phyloP scores from a whole-genome alignment of 208 protist species.

The Trypanosoma platydactyli region DNA sequence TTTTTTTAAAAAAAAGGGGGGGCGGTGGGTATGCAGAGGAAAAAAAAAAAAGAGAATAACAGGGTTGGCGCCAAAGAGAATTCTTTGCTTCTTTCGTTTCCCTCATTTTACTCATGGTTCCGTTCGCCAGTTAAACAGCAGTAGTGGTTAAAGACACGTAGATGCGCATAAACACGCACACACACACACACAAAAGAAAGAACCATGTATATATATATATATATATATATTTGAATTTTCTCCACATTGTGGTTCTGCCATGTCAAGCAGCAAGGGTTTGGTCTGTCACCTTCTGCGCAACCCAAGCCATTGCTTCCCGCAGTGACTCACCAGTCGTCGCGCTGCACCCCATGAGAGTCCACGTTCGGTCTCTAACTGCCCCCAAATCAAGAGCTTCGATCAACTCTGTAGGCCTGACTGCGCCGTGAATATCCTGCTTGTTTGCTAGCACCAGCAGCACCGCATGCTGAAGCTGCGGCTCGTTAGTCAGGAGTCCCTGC shows the following conservation, averaged over 20 bases:
- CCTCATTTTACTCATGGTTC: too few species aligned
- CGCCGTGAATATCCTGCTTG: slow-evolving; percentile 94
- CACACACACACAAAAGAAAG: slow-evolving; percentile 1
- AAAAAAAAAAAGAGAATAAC: slow-evolving; percentile 9
- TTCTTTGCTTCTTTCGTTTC: too few species aligned
- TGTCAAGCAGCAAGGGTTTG: neutral
- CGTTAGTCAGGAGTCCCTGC: slow-evolving; percentile 73
- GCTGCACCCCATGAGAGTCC: slow-evolving; percentile 95
- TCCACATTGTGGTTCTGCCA: neutral
- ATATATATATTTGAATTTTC: slow-evolving; percentile 12
- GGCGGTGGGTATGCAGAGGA: neutral
- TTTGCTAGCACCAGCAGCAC: slow-evolving; percentile 95
- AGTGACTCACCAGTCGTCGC: slow-evolving; percentile 91
- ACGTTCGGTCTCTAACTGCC: slow-evolving; percentile 88
- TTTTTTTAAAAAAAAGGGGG: too few species aligned
- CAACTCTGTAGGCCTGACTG: slow-evolving; percentile 78
- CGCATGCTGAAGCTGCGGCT: slow-evolving; percentile 81
- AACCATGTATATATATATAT: neutral
- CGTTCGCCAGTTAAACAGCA: slow-evolving; percentile 1
- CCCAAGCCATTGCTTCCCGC: slow-evolving; percentile 91
- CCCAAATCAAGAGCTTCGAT: slow-evolving; percentile 85
- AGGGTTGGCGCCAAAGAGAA: neutral
- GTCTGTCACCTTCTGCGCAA: slow-evolving; percentile 66
- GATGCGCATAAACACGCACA: slow-evolving; percentile 2
- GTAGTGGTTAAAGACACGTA: slow-evolving; percentile 10